Conservation (phyloP, 805 yeast species). For the Scheffersomyces amazonensis region DNA sequence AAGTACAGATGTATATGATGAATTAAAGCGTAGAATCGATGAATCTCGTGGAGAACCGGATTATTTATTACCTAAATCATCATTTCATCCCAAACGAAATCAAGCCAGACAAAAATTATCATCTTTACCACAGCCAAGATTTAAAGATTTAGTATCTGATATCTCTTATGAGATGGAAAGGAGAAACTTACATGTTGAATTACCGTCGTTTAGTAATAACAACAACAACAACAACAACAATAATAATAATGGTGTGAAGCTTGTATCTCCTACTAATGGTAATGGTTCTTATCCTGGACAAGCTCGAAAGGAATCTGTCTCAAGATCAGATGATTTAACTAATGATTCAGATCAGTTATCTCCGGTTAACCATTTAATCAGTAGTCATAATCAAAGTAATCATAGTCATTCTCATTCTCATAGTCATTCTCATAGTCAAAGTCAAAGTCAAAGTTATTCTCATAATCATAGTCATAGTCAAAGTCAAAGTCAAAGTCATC, state of each 20-base stretch:
- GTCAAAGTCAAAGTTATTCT: not conserved
- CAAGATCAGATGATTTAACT: not conserved
- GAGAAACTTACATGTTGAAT: slow-evolving; percentile 50
- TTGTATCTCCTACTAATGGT: slow-evolving; percentile 1
- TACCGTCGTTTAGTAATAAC: not conserved
- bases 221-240: not conserved
- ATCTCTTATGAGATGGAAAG: slow-evolving; percentile 84
- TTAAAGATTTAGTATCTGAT: slow-evolving; percentile 88
- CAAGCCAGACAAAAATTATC: slow-evolving; percentile 93
- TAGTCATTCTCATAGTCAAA: not conserved
- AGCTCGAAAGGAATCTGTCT: not conserved
- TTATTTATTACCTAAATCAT: slow-evolving; percentile 63
- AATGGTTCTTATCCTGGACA: slow-evolving; percentile 3
- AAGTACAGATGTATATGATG: slow-evolving; percentile 93
- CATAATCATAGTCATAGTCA: not conserved
- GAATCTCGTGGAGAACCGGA: slow-evolving; percentile 59
- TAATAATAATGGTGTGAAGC: not conserved
- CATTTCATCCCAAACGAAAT: slow-evolving; percentile 90
- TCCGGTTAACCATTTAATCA: too few relatives aligned
- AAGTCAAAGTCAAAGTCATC: not conserved
- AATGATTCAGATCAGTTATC: too few relatives aligned
- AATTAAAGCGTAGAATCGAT: slow-evolving; percentile 72
- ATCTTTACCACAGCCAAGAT: slow-evolving; percentile 74
- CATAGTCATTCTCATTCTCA: not conserved
- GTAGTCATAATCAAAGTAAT: not conserved